These are phyloP conservation scores for Calycina herbarum DNA, from an alignment of 2,329 filamentous ascomycete species.

Conservation along the genomic window DNA sequence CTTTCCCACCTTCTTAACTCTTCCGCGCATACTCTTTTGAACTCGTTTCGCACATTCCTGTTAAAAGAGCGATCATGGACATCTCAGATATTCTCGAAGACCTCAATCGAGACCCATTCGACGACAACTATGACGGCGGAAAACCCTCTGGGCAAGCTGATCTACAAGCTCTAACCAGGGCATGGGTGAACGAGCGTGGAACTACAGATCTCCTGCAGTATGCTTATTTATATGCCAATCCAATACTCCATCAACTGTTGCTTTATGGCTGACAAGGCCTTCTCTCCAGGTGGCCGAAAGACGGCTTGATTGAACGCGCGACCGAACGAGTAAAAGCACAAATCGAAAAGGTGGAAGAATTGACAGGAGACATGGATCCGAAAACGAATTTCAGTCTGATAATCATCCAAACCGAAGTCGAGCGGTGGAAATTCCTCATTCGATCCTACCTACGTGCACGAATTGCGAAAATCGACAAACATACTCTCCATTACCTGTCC, in stretches of 20 bases:
- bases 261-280: conserved; percentile 14
- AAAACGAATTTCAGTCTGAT: conserved; percentile 92
- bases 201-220: conserved; percentile 87
- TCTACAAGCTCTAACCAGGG: conserved; percentile 83
- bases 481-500: conserved; percentile 72
- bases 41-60: not conserved
- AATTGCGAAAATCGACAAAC: conserved; percentile 84
- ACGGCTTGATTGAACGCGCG: conserved; percentile 77
- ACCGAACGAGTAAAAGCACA: conserved; percentile 69
- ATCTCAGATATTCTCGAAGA: conserved; percentile 79
- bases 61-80: conserved; percentile 55
- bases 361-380: conserved; percentile 84
- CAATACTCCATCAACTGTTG: not conserved
- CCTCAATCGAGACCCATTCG: conserved; percentile 57
- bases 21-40: not conserved
- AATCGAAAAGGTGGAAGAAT: conserved; percentile 70
- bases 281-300: conserved; percentile 59
- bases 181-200: conserved; percentile 89
- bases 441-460: conserved; percentile 78
- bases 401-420: conserved; percentile 93
- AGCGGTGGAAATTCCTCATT: conserved; percentile 89
- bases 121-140: conserved; percentile 49
- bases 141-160: conserved; percentile 72
- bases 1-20: not conserved
- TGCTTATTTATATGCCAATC: conserved; percentile 27